Conservation (phyloP, 1,139 yeast species). For the Candida albicans region DNA sequence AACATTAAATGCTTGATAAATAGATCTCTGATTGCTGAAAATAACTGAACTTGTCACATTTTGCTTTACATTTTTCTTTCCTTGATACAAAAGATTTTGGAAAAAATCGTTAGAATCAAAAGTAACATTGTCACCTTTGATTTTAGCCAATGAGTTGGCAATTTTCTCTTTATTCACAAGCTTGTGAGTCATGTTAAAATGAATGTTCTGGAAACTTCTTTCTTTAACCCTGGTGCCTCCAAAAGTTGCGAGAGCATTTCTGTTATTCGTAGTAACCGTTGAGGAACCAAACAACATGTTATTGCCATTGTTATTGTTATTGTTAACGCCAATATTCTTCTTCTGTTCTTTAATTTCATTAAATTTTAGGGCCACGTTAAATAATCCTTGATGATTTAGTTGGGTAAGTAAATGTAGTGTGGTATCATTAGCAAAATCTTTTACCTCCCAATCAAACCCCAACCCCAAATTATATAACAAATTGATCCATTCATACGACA, state of each 20-base stretch:
- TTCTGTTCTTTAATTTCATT: slow-evolving; percentile 21
- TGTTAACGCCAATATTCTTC: slow-evolving; percentile 5
- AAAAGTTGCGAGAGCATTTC: slow-evolving; percentile 10
- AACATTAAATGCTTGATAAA: slow-evolving; percentile 33
- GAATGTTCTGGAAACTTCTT: neutral
- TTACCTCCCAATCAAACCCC: slow-evolving; percentile 41
- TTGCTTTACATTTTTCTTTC: slow-evolving; percentile 11
- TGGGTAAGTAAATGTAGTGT: slow-evolving; percentile 32
- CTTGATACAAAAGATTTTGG: slow-evolving; percentile 13
- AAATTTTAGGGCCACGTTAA: slow-evolving; percentile 27
- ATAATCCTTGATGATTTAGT: slow-evolving; percentile 26
- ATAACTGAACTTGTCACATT: slow-evolving; percentile 18
- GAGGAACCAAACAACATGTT: slow-evolving; percentile 2
- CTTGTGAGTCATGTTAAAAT: neutral
- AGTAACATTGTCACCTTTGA: slow-evolving; percentile 29
- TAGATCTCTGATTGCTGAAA: slow-evolving; percentile 22
- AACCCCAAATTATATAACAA: slow-evolving; percentile 39
- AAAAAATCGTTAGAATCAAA: slow-evolving; percentile 32
- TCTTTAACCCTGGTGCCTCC: neutral
- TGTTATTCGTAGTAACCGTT: slow-evolving; percentile 6
- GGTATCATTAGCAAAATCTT: slow-evolving; percentile 34
- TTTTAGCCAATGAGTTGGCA: slow-evolving; percentile 20
- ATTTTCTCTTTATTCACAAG: slow-evolving; percentile 16
- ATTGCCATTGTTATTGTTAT: neutral
- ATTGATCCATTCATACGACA: slow-evolving; percentile 41